Conservation (phyloP, 495 filamentous ascomycete genomes). For the Talaromyces wortmannii region DNA sequence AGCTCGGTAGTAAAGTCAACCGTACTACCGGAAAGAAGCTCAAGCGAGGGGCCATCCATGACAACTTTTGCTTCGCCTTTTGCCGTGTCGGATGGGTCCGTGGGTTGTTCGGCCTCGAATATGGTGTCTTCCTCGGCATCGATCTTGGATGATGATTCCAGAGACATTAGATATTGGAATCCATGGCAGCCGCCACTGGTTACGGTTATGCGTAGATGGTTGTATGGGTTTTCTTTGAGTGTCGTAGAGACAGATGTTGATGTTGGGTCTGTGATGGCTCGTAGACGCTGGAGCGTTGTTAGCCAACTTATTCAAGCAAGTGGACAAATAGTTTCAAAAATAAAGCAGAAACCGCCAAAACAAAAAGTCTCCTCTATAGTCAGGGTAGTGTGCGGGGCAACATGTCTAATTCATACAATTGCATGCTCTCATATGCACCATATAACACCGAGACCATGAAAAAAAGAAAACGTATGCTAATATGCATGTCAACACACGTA, state of each 20-base stretch:
- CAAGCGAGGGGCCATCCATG: slow-evolving; percentile 80
- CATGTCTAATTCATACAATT: no score
- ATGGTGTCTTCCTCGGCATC: slow-evolving; percentile 71
- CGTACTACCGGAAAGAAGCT: slow-evolving; percentile 85
- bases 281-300: slow-evolving; percentile 51
- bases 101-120: slow-evolving; percentile 30
- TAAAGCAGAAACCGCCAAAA: slow-evolving; percentile 22
- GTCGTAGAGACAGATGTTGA: slow-evolving; percentile 29
- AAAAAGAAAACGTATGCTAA: background rate
- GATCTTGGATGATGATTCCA: slow-evolving; percentile 53
- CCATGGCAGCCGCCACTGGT: slow-evolving; percentile 93
- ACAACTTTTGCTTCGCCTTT: slow-evolving; percentile 70
- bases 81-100: slow-evolving; percentile 21
- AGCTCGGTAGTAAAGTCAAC: slow-evolving; percentile 95
- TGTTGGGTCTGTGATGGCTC: slow-evolving; percentile 44
- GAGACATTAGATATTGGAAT: slow-evolving; percentile 93
- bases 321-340: background rate
- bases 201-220: slow-evolving; percentile 84
- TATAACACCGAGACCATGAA: background rate
- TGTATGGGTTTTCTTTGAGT: slow-evolving; percentile 70
- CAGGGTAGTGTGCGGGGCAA: no score
- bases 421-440: no score
- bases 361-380: background rate
- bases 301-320: slow-evolving; percentile 9
- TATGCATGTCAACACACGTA: slow-evolving; percentile 27